Evolutionary conservation across 2,329 filamentous ascomycete species (phyloP).

Genomic region (Epichloe gansuensis): DNA sequence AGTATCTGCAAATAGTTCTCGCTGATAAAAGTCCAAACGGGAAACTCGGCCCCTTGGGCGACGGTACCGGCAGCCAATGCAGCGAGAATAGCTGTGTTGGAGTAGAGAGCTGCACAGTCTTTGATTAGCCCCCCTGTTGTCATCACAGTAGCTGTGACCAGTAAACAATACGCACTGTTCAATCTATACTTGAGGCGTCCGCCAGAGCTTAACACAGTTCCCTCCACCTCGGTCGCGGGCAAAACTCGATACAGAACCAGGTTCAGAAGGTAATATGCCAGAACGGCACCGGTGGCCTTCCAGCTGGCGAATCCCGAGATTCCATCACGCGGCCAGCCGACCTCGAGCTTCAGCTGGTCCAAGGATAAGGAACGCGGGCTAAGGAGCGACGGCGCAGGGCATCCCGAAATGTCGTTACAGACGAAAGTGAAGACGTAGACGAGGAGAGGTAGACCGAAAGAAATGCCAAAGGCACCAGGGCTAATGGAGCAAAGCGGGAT

Average conservation of each 20-base stretch:
- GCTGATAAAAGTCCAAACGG: constrained; percentile 84
- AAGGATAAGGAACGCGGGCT: constrained; percentile 58
- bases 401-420: constrained; percentile 88
- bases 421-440: constrained; percentile 70
- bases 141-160: neutral
- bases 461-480: constrained; percentile 62
- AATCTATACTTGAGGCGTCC: constrained; percentile 72
- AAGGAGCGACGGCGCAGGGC: constrained; percentile 71
- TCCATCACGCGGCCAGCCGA: constrained; percentile 67
- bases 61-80: constrained; percentile 62
- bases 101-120: constrained; percentile 49
- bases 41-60: constrained; percentile 66
- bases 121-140: constrained; percentile 5
- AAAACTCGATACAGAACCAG: constrained; percentile 63
- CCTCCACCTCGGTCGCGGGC: constrained; percentile 59
- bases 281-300: constrained; percentile 52
- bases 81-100: constrained; percentile 61
- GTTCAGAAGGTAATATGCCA: constrained; percentile 69
- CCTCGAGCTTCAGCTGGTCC: constrained; percentile 61
- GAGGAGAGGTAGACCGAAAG: constrained; percentile 65
- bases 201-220: constrained; percentile 55
- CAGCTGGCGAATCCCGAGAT: constrained; percentile 57
- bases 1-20: constrained; percentile 82
- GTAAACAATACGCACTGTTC: constrained; percentile 41
- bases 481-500: constrained; percentile 28